These are phyloP conservation scores for Fusarium nisikadoi DNA, from an alignment of 2,329 filamentous ascomycete genomes.

Conservation along the genomic window DNA sequence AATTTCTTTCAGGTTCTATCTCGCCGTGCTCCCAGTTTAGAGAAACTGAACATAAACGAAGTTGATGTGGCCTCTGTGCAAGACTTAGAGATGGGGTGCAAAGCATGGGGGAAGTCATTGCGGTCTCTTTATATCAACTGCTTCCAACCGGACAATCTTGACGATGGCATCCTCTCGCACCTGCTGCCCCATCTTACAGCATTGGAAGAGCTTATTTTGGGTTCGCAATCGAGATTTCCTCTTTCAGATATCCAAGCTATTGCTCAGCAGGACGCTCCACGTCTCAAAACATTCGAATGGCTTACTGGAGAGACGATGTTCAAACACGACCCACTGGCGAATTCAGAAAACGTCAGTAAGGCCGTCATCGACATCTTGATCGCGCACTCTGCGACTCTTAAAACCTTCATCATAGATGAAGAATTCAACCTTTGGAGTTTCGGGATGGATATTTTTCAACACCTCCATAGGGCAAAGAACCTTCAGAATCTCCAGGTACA, in stretches of 20 bases:
- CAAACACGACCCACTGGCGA: too few species aligned
- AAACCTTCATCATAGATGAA: not conserved
- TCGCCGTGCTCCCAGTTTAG: not conserved
- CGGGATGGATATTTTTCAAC: not conserved
- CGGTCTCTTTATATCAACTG: not conserved
- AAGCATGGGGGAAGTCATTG: conserved; percentile 18
- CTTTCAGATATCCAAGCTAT: not conserved
- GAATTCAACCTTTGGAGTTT: not conserved
- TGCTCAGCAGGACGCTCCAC: not conserved
- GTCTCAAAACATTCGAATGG: not conserved
- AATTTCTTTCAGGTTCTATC: not conserved
- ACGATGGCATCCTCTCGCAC: not conserved
- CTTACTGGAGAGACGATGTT: not conserved
- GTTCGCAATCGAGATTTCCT: accelerated
- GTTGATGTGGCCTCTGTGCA: not conserved
- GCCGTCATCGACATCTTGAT: not conserved
- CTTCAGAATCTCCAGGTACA: not conserved
- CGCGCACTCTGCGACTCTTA: conserved; percentile 1
- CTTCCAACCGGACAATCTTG: not conserved
- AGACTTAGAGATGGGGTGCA: not conserved
- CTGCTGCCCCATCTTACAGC: conserved; percentile 1
- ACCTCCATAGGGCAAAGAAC: not conserved
- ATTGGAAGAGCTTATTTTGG: not conserved
- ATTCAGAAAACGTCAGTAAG: not conserved
- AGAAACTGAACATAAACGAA: not conserved